Conservation (phyloP, 2,329 filamentous ascomycete genomes). For the Blastomyces gilchristii region DNA sequence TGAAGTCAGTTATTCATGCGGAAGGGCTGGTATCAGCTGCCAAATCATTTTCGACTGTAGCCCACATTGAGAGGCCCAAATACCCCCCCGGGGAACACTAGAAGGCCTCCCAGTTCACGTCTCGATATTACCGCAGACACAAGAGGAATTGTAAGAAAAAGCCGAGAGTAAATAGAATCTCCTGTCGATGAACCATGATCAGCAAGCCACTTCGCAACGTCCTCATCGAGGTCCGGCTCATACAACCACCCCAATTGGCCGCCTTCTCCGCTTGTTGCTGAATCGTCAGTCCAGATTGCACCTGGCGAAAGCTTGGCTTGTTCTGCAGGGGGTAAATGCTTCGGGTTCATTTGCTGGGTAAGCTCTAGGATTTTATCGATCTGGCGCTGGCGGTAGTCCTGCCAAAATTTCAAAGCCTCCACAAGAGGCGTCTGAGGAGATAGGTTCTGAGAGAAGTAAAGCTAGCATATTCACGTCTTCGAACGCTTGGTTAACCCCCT, state of each 20-base stretch:
- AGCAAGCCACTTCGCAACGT: not conserved
- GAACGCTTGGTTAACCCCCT: slow-evolving; percentile 49
- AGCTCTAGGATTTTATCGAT: slow-evolving; percentile 41
- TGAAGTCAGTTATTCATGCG: no score
- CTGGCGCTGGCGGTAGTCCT: slow-evolving; percentile 39
- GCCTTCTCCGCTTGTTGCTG: not conserved
- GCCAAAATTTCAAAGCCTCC: slow-evolving; percentile 36
- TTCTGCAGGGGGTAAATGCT: slow-evolving; percentile 32
- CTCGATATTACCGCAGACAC: not conserved
- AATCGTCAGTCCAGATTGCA: not conserved
- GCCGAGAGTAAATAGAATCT: not conserved
- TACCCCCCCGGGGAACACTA: not conserved
- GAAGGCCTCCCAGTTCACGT: not conserved
- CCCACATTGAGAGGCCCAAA: not conserved
- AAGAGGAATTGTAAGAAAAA: not conserved
- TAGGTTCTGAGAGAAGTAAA: slow-evolving; percentile 28
- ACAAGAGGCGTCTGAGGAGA: slow-evolving; percentile 18
- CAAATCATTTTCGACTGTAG: not conserved
- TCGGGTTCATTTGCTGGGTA: slow-evolving; percentile 40
- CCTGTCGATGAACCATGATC: not conserved
- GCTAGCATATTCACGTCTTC: slow-evolving; percentile 43
- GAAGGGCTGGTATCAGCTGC: no score
- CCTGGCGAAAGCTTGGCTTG: not conserved
- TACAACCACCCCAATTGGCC: slow-evolving; percentile 2
- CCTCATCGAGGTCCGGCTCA: not conserved